These are phyloP conservation scores for Venustampulla echinocandica DNA, from an alignment of 495 filamentous ascomycete genomes.

Conservation along the genomic window DNA sequence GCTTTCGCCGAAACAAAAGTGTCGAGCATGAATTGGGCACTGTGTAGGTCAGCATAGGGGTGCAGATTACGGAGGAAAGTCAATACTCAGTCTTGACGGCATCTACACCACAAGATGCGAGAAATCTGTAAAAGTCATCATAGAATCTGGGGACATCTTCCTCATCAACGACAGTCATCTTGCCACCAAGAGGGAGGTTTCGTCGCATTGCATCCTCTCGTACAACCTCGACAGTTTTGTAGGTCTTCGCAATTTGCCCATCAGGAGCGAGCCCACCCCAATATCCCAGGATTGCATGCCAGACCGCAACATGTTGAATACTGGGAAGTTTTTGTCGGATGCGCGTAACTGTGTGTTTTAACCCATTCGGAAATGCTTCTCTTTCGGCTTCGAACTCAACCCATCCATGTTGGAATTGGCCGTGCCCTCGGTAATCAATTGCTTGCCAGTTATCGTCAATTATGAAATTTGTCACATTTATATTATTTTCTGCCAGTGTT, in stretches of 20 bases:
- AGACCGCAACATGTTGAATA: slow-evolving; percentile 81
- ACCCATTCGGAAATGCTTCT: slow-evolving; percentile 67
- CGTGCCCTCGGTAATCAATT: slow-evolving; percentile 42
- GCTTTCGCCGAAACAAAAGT: slow-evolving; percentile 56
- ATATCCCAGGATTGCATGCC: slow-evolving; percentile 93
- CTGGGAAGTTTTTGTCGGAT: slow-evolving; percentile 64
- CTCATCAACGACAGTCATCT: slow-evolving; percentile 62
- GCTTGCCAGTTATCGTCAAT: slow-evolving; percentile 98
- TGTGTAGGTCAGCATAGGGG: slow-evolving; percentile 1
- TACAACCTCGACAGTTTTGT: slow-evolving; percentile 63
- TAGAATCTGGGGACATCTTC: slow-evolving; percentile 71
- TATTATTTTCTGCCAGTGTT: slow-evolving; percentile 56
- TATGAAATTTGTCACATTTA: slow-evolving; percentile 73
- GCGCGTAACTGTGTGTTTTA: slow-evolving; percentile 55
- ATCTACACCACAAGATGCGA: slow-evolving; percentile 60
- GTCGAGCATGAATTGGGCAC: slow-evolving; percentile 77
- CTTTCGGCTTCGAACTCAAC: slow-evolving; percentile 77
- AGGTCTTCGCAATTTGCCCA: slow-evolving; percentile 63
- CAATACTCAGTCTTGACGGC: slow-evolving; percentile 61
- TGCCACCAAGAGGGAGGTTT: slow-evolving; percentile 46
- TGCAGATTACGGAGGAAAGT: background rate
- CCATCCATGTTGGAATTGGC: slow-evolving; percentile 46
- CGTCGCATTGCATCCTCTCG: slow-evolving; percentile 40
- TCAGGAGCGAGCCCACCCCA: slow-evolving; percentile 80
- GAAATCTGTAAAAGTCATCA: slow-evolving; percentile 82